Conservation (phyloP, 345 rosid genomes). For the Hevea brasiliensis region DNA sequence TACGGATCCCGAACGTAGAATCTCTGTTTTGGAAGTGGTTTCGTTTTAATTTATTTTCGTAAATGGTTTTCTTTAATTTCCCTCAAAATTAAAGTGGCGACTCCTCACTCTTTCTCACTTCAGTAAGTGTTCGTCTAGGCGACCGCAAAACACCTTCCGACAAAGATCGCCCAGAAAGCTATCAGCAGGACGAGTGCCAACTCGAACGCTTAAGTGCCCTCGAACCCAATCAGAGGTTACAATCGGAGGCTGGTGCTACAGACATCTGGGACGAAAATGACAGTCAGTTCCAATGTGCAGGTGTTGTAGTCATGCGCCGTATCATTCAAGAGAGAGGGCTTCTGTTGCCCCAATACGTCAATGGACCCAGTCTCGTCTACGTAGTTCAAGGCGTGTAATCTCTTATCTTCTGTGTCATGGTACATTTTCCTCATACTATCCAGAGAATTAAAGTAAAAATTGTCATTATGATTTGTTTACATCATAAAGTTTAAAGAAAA, state of each 20-base stretch:
- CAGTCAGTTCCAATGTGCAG: constrained; percentile 45
- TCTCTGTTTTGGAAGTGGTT: too few relatives aligned
- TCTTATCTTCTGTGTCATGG: background rate
- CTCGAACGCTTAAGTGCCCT: constrained; percentile 31
- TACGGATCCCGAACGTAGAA: too few relatives aligned
- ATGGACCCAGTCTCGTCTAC: constrained; percentile 40
- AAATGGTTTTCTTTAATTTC: too few relatives aligned
- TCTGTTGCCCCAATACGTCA: constrained; percentile 42
- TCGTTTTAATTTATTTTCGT: too few relatives aligned
- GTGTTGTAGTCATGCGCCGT: constrained; percentile 42
- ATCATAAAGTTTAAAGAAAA: too few relatives aligned
- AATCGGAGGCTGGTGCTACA: constrained; percentile 43
- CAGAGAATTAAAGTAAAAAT: too few relatives aligned
- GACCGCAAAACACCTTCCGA: too few relatives aligned
- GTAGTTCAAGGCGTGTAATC: constrained; percentile 34
- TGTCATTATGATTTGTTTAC: too few relatives aligned
- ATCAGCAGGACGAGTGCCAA: constrained; percentile 29
- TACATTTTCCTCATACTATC: background rate
- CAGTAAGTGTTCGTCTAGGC: too few relatives aligned
- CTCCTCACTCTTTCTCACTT: too few relatives aligned
- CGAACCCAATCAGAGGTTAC: constrained; percentile 30
- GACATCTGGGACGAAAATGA: constrained; percentile 46
- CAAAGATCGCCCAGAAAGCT: constrained; percentile 28
- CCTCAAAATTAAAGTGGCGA: too few relatives aligned
- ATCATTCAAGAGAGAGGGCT: constrained; percentile 34